Evolutionary conservation across 192 early-diverging fungal species (phyloP).

Genomic region (Entophlyctis luteolus): DNA sequence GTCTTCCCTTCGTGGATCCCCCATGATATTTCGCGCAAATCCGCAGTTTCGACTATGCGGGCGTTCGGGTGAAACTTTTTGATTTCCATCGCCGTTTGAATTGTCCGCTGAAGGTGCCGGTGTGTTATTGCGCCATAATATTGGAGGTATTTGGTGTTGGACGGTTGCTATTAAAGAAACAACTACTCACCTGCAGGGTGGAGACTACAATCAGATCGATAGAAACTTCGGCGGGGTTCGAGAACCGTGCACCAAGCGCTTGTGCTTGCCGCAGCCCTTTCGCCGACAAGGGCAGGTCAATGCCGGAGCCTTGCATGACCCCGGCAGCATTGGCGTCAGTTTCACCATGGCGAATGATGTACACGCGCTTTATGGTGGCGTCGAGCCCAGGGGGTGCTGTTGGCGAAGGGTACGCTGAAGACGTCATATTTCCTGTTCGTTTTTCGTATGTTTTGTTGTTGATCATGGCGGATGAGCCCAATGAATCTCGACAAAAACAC

Average conservation of each 20-base stretch:
- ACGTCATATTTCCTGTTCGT: too few species aligned
- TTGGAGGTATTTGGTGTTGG: constrained; percentile 23
- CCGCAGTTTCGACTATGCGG: constrained; percentile 24
- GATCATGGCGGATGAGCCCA: too few species aligned
- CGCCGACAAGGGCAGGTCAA: constrained; percentile 39
- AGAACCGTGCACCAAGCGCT: not conserved
- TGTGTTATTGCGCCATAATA: too few species aligned
- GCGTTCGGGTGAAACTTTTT: constrained; percentile 29
- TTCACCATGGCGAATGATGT: constrained; percentile 51
- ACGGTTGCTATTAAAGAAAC: not conserved
- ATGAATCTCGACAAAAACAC: too few species aligned
- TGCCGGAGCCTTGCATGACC: constrained; percentile 47
- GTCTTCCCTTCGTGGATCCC: constrained; percentile 49
- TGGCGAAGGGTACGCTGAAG: too few species aligned
- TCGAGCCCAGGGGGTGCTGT: not conserved
- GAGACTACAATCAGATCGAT: constrained; percentile 43
- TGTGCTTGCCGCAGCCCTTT: constrained; percentile 21
- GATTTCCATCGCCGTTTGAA: constrained; percentile 32
- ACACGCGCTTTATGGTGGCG: constrained; percentile 38
- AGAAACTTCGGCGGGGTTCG: not conserved
- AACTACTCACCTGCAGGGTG: constrained; percentile 32
- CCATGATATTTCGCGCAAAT: constrained; percentile 52
- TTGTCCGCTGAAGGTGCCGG: constrained; percentile 28
- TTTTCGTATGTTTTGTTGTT: too few species aligned
- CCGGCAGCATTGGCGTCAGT: constrained; percentile 44